Evolutionary conservation across 257 asterid species (phyloP), one percentile per base, ranked within the genome.

Genomic region (Euphrasia confusa): DNA sequence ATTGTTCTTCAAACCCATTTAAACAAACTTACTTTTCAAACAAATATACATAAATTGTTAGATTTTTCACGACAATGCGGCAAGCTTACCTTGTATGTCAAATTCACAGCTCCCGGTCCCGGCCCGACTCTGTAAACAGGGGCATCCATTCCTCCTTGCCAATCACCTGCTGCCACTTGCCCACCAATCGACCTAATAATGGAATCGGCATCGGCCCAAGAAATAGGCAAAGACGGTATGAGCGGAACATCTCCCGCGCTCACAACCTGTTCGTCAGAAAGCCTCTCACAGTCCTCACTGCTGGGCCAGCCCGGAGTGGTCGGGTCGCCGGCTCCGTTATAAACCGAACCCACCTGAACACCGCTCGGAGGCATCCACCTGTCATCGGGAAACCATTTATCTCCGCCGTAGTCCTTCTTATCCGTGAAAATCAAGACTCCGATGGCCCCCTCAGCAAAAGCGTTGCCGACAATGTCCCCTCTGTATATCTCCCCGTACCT

Each of bases 241-340:
- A 80, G 69, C 2, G 94, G 95, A 52, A 90, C 83, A 63, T 83
- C 85, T 17, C 93, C 96, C 4, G 72, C 54, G 58, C 76, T 73
- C 70, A 79, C 90, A 57, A 78, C 83, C 71, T 82, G 95, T 17
- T 80, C 82, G 0, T 72, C 73, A 45, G 96, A 75, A 61, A 87
- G 61, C 79, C 97, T 81, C 83, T 90, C 95, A 44, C 96, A 84
- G 1, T 27, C 84, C 18, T 77, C 82, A 1, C 79, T 80, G 74
- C 97, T 87, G 45, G 97, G 79, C 96, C 96, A 90, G 8, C 97
- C 96, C 1, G 97, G 96, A 4, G 96, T 87, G 26, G 90, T 87
- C 2, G 96, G 97, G 57, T 90, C 96, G 5, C 97, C 96, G 0
- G 39, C 79, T 8, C 90, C 97, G 7, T 49, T 77, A 59, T 68